Evolutionary conservation across 1,284 basidiomycete genomes (phyloP).

Genomic region (Hypsizygus ulmarius): DNA sequence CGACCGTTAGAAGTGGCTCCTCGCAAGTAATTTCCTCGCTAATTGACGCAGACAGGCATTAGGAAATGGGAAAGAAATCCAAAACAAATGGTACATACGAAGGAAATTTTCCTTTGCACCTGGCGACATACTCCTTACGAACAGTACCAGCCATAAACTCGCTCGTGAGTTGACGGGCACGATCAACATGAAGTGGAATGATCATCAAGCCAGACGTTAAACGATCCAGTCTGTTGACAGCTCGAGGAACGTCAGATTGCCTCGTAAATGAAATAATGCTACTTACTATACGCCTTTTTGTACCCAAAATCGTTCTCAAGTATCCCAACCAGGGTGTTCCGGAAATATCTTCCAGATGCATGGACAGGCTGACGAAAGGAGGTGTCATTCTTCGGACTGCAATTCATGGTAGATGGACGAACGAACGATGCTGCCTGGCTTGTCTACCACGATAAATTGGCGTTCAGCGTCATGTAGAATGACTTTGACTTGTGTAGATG

Average conservation of each 20-base stretch:
- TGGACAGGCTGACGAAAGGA: conserved; percentile 70
- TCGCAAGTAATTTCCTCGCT: conserved; percentile 83
- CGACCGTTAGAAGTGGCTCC: conserved; percentile 87
- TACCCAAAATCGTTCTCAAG: conserved; percentile 84
- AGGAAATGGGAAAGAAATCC: conserved; percentile 4
- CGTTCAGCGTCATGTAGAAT: conserved; percentile 76
- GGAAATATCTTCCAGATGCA: conserved; percentile 84
- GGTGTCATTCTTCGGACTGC: conserved; percentile 10
- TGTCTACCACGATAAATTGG: conserved; percentile 90
- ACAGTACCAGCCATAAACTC: conserved; percentile 84
- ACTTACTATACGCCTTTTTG: conserved; percentile 80
- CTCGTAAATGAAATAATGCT: not conserved
- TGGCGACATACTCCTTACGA: conserved; percentile 89
- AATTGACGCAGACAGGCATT: not conserved
- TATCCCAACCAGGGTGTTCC: conserved; percentile 87
- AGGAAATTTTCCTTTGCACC: conserved; percentile 83
- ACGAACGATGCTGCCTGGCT: conserved; percentile 90
- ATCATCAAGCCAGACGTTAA: conserved; percentile 98
- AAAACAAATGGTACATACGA: conserved; percentile 41
- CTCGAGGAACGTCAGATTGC: conserved; percentile 39
- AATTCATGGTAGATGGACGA: conserved; percentile 24
- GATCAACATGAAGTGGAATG: conserved; percentile 73
- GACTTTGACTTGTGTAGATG: conserved; percentile 82
- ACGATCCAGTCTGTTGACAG: conserved; percentile 92
- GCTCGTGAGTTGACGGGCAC: conserved; percentile 71